Conservation (phyloP, 1,284 basidiomycete species). For the Leucoagaricus sp. region DNA sequence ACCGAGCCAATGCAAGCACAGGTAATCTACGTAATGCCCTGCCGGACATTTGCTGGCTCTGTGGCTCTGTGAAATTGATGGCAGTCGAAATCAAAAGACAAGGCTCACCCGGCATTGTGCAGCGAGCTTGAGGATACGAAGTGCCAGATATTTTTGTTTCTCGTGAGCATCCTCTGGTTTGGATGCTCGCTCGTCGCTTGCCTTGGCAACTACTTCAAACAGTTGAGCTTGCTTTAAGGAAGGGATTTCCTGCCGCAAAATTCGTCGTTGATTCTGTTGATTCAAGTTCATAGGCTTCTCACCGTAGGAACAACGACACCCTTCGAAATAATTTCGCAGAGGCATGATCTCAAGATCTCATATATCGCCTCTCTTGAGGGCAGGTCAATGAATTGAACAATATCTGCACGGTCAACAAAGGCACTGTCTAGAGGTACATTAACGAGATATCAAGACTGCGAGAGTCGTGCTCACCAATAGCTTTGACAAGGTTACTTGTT, state of each 20-base stretch:
- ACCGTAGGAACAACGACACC: constrained; percentile 69
- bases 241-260: constrained; percentile 62
- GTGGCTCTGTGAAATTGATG: neutral
- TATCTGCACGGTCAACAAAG: constrained; percentile 96
- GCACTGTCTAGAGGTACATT: constrained; percentile 69
- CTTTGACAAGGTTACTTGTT: constrained; percentile 93
- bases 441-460: neutral
- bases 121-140: constrained; percentile 67
- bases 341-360: constrained; percentile 86
- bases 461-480: constrained; percentile 74
- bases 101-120: constrained; percentile 69
- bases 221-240: constrained; percentile 60
- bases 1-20: constrained; percentile 86
- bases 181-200: constrained; percentile 18
- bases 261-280: neutral
- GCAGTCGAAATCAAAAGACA: neutral
- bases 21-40: constrained; percentile 88
- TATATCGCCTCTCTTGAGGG: constrained; percentile 92
- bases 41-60: constrained; percentile 84
- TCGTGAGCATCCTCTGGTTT: constrained; percentile 39
- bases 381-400: constrained; percentile 92
- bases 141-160: constrained; percentile 52
- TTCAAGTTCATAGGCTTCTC: constrained; percentile 24
- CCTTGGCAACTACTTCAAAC: constrained; percentile 46
- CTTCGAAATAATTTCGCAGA: constrained; percentile 78